Base-by-base conservation (phyloP, 2,329 filamentous ascomycete species). In the Trichoderma oligosporum region DNA sequence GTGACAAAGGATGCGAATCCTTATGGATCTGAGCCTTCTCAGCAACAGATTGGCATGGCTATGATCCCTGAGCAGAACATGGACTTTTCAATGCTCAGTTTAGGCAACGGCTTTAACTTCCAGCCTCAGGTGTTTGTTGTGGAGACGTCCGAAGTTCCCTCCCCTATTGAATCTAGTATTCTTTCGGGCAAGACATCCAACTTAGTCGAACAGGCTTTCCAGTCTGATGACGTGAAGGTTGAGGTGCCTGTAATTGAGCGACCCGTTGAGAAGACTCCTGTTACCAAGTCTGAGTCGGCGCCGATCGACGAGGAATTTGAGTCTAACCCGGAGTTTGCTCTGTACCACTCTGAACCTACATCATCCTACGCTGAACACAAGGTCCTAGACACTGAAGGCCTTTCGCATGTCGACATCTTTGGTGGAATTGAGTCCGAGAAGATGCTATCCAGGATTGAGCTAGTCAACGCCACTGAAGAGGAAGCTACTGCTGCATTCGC, bases 51-150 rank as follows among this genome's bases (percentile, higher is more conserved):
- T 62, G 86, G 86, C 67, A 88, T 96, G 81, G 84, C 88, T 58
- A 88, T 92, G 81, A 84, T 95, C 45, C 89, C 91, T 1, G 91
- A 96, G 73, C 85, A 88, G 64, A 79, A 76, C 52, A 78, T 91
- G 72, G 88, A 95, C 66, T 86, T 91, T 65, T 83, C 85, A 54
- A 82, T 87, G 74, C 80, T 94, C n/a, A 76, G 69, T 62, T 71
- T 91, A 44, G 82, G 82, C 66, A 70, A 74, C 53, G 76, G 77
- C 58, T 85, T 80, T 71, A 78, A 77, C 70, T 86, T 82, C 70
- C 85, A 88, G 68, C 85, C 86, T 22, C 84, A 85, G 68, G 85
- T 89, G 47, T 95, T 88, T 66, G 82, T 89, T 48, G 83, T 92
- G n/a, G 84, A 88, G 62, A 81, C 89, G 2, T 86, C 87, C 2